Percentiles rank a stretch among this genome's conserved stretches.
Evolutionary conservation across 805 yeast genomes (phyloP).

Genomic region (Lipomyces yamanashiensis): DNA sequence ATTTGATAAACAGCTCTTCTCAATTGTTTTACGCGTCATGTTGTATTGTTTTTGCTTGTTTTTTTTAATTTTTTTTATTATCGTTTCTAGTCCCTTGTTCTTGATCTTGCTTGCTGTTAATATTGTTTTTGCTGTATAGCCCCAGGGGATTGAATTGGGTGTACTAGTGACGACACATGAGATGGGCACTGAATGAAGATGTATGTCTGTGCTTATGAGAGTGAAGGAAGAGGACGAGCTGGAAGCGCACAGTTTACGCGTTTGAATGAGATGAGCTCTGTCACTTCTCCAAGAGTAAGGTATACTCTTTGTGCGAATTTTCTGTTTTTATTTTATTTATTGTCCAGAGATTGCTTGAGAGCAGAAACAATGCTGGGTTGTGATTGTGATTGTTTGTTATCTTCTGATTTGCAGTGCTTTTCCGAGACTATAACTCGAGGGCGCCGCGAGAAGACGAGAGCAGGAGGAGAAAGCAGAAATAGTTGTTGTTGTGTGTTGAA

Average conservation of each 20-base stretch:
- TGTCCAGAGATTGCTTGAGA: too few species aligned
- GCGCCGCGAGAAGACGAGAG: constrained; percentile 3
- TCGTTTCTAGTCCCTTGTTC: background rate
- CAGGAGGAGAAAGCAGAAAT: background rate
- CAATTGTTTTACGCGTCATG: background rate
- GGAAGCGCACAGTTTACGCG: too few species aligned
- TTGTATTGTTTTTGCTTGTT: background rate
- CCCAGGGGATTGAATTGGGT: background rate
- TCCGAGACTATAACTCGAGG: constrained; percentile 13
- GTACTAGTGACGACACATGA: background rate
- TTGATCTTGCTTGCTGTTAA: background rate
- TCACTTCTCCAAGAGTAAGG: too few species aligned
- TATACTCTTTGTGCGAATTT: too few species aligned
- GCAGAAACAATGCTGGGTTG: background rate
- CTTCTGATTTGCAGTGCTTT: background rate
- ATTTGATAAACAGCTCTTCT: background rate
- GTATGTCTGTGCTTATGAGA: too few species aligned
- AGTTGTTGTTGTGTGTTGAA: background rate
- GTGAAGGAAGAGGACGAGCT: too few species aligned
- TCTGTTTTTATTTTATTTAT: too few species aligned
- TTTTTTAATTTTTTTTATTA: background rate
- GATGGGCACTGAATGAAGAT: too few species aligned
- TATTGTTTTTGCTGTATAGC: background rate
- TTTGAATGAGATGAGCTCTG: too few species aligned
- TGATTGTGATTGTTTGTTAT: background rate